Conservation (phyloP, 2,329 filamentous ascomycete species). For the Coniochaeta hoffmannii region DNA sequence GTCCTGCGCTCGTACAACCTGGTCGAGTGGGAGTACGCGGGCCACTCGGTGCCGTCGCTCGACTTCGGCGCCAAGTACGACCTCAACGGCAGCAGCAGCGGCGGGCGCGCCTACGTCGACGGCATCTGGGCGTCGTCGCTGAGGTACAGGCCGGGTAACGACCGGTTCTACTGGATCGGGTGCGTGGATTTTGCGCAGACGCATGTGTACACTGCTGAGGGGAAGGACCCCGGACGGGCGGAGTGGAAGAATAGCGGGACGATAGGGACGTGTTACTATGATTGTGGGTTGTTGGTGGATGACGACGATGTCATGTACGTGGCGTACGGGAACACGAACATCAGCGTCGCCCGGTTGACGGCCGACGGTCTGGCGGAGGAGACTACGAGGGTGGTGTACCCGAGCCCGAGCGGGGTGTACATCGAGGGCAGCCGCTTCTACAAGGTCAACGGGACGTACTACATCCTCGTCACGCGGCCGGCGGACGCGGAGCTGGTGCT, state of each 20-base stretch:
- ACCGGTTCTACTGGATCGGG: constrained; percentile 49
- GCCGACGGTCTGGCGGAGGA: constrained; percentile 37
- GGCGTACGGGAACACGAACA: constrained; percentile 40
- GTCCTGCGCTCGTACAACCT: constrained; percentile 48
- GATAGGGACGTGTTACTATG: constrained; percentile 42
- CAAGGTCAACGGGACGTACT: constrained; percentile 48
- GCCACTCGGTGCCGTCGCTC: constrained; percentile 36
- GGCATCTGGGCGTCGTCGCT: constrained; percentile 51
- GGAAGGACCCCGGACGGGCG: constrained; percentile 20
- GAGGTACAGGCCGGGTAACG: constrained; percentile 39
- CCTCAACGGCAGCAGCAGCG: constrained; percentile 29
- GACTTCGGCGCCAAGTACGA: constrained; percentile 41
- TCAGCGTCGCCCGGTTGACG: constrained; percentile 43
- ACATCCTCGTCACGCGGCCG: constrained; percentile 42
- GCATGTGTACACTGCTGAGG: constrained; percentile 43
- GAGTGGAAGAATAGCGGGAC: constrained; percentile 11
- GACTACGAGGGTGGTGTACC: constrained; percentile 35
- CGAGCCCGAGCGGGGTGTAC: constrained; percentile 22
- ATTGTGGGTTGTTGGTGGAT: constrained; percentile 49
- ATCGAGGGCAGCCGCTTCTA: constrained; percentile 51
- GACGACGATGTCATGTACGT: constrained; percentile 54
- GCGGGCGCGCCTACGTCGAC: constrained; percentile 37
- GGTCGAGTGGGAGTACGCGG: constrained; percentile 39
- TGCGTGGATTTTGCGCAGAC: constrained; percentile 43
- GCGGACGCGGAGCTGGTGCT: constrained; percentile 39